phyloP scores from a whole-genome alignment of 73 alveolate genomes.

The Durusdinium trenchii region DNA sequence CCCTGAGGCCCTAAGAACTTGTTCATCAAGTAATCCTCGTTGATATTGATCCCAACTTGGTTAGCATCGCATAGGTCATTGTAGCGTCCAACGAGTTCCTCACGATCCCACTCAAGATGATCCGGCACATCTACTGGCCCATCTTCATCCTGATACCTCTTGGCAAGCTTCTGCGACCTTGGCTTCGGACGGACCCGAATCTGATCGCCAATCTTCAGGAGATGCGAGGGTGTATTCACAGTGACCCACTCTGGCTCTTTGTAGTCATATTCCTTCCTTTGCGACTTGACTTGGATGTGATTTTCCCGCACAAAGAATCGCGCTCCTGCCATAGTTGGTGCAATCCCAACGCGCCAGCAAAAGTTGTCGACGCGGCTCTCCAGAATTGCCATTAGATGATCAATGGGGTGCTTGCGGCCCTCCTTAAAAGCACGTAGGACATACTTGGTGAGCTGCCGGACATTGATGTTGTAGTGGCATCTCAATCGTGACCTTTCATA shows the following conservation, averaged over 20 bases:
- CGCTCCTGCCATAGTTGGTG: constrained; percentile 86
- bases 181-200: constrained; percentile 76
- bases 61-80: constrained; percentile 42
- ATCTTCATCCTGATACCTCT: constrained; percentile 69
- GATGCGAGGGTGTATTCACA: constrained; percentile 38
- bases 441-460: constrained; percentile 79
- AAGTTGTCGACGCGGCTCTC: constrained; percentile 92
- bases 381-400: constrained; percentile 63
- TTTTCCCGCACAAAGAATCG: constrained; percentile 75
- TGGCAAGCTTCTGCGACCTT: constrained; percentile 49
- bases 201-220: constrained; percentile 74
- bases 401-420: constrained; percentile 89
- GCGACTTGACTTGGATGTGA: constrained; percentile 55
- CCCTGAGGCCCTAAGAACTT: constrained; percentile 75
- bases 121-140: constrained; percentile 56
- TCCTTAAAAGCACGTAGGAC: constrained; percentile 86
- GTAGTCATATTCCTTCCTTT: not conserved
- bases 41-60: constrained; percentile 56
- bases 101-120: constrained; percentile 74
- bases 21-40: constrained; percentile 63
- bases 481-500: constrained; percentile 55
- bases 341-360: constrained; percentile 84
- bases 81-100: constrained; percentile 48
- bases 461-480: constrained; percentile 82
- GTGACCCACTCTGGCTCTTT: constrained; percentile 72